These are phyloP conservation scores for Geranium brycei DNA, from an alignment of 345 rosid genomes.

Conservation along the genomic window DNA sequence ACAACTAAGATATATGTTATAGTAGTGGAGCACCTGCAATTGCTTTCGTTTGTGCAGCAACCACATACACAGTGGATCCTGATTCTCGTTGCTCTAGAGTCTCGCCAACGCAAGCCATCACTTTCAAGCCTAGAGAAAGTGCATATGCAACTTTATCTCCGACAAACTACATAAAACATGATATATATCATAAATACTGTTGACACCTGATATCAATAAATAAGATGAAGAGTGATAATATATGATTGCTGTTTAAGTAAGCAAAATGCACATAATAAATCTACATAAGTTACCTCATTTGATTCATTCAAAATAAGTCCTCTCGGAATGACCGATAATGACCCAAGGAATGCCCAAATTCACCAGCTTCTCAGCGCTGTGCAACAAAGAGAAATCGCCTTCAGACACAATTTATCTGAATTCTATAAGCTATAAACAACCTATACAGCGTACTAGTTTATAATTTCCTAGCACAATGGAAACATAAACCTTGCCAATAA, in stretches of 20 bases:
- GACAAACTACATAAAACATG: conserved; percentile 37
- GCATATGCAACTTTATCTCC: conserved; percentile 56
- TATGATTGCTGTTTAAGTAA: background rate
- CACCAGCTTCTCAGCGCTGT: conserved; percentile 61
- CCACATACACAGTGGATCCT: conserved; percentile 55
- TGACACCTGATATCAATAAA: background rate
- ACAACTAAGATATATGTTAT: background rate
- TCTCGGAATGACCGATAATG: conserved; percentile 57
- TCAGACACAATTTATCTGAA: background rate
- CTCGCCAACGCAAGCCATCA: conserved; percentile 68
- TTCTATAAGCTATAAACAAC: background rate
- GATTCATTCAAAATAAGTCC: conserved; percentile 48
- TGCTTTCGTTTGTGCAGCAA: conserved; percentile 60
- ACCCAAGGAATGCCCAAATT: conserved; percentile 56
- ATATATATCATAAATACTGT: background rate
- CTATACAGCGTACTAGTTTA: background rate
- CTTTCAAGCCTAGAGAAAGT: conserved; percentile 51
- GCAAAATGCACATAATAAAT: background rate
- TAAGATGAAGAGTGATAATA: background rate
- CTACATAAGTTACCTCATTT: conserved; percentile 15
- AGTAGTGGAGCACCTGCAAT: conserved; percentile 36
- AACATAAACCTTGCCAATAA: no score
- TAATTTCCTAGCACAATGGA: background rate
- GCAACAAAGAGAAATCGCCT: background rate
- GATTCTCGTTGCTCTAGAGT: conserved; percentile 67